Base-by-base conservation (phyloP, 192 early-diverging fungal species). In the Rhizoclosmatium globosum region DNA sequence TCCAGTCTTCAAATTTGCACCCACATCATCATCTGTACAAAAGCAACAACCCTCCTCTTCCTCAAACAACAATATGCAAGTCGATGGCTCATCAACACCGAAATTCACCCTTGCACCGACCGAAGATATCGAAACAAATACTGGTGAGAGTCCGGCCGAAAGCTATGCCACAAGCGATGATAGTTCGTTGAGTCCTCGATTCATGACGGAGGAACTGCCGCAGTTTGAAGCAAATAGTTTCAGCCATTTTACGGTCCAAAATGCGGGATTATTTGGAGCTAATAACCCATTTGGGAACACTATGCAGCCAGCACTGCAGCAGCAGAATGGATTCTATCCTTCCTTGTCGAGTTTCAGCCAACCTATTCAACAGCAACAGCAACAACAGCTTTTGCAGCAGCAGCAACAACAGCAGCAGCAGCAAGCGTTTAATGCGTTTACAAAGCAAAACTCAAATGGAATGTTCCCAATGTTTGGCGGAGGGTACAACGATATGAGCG, bases 211-310 rank as follows among this genome's bases (percentile, higher is more conserved):
- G 3, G 41, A 31, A 38, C 21, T 74, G 44, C 73, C 73, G 3
- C 60, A 60, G 44, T 74, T 74, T 45, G 73, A 74, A 74, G 73
- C 73, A 2, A 74, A 60, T 21, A 21, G 21, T 19, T 74, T 74
- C 46, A 74, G 45, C 38, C 73, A 74, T 43, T 74, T 74, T 43
- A 74, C n/a, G 19, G 60, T 74, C 23, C 73, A 45, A 50, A 23
- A 42, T 57, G 13, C 67, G 13, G 67, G 67, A 9, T 21, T 47
- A 4, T 46, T 47, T 45, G 67, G 31, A 42, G 31, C 62, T 0
- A 21, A 64, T 39, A 6, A 17, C 21, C 11, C 13, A 57, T 21
- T 57, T 15, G 13, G 13, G 56, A 57, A 57, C 56, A 57, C 21
- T 57, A 15, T 15, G n/a, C 13, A 17, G 13, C 56, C 13, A 57